Base-by-base conservation (phyloP, 2,329 filamentous ascomycete genomes). In the Phaeosphaeriaceae sp. region DNA sequence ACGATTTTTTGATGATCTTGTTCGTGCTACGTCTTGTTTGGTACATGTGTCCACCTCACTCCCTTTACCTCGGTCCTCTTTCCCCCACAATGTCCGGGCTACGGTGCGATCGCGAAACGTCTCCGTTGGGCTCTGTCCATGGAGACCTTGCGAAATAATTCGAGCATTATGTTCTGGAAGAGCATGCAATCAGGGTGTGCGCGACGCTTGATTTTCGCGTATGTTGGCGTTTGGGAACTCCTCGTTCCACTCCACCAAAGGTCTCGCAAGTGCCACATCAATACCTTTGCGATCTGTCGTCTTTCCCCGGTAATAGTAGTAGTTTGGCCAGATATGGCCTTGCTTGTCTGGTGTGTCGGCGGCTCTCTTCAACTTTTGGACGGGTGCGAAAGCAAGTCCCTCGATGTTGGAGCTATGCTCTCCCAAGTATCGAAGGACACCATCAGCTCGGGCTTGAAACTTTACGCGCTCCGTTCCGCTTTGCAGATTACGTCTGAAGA, bases 311-410 rank as follows among this genome's bases (percentile, higher is more conserved):
- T 20, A 45, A 11, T 54, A 54, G 45, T 15, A 54, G 46, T 49
- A 54, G 19, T 54, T 10, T 3, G 53, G 53, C 46, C 45, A 54
- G 21, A 31, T 17, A 24, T 54, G 53, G 2, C 52, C 33, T 25
- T 54, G 24, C 15, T 22, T 31, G 22, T 54, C 52, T 15, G 17
- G 7, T 11, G 13, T 36, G 7, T 27, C 44, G 3, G 20, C 31
- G n/a, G 45, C 25, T 27, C 9, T 2, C 45, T 31, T 31, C 10
- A 19, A 10, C 17, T 20, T 17, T 25, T 44, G 7, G 7, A 36
- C 21, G 15, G 53, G 46, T 9, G 53, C 42, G 33, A 54, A 49
- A 4, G 53, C 53, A 1, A 54, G 40, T 10, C 48, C 20, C 19
- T 54, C 2, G 46, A 50, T 42, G 4, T 33, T n/a, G 6, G 53